phyloP scores from a whole-genome alignment of 2,329 filamentous ascomycete species.

The Ceratocystis huliohia region DNA sequence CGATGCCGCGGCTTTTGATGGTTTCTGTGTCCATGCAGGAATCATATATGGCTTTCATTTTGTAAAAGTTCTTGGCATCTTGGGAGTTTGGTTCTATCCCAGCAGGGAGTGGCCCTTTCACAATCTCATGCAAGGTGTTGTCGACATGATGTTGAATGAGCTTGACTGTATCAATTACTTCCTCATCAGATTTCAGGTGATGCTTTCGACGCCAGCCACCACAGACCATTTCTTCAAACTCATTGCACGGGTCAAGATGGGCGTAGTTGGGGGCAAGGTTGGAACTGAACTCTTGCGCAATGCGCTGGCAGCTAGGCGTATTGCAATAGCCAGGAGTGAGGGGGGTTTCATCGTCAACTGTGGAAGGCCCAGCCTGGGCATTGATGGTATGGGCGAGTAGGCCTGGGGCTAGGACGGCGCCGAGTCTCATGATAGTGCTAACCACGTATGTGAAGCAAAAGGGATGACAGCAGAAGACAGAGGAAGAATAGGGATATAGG shows the following conservation, averaged over 20 bases:
- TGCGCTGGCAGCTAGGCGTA: conserved; percentile 26
- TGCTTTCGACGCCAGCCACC: conserved; percentile 52
- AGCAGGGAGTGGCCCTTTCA: conserved; percentile 45
- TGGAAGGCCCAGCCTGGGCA: not conserved
- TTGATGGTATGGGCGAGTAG: not conserved
- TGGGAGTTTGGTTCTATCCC: conserved; percentile 26
- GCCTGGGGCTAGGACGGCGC: not conserved
- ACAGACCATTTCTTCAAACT: conserved; percentile 56
- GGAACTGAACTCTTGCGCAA: conserved; percentile 26
- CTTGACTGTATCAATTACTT: conserved; percentile 45
- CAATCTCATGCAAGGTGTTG: conserved; percentile 46
- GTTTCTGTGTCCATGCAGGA: conserved; percentile 51
- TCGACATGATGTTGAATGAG: conserved; percentile 50
- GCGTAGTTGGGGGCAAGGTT: conserved; percentile 36
- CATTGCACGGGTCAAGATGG: conserved; percentile 52
- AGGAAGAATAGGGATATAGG: no score
- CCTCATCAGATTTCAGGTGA: conserved; percentile 52
- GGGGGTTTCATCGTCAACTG: not conserved
- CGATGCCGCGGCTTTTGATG: conserved; percentile 42
- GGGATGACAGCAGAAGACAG: no score
- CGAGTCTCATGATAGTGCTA: not conserved
- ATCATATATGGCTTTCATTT: conserved; percentile 50
- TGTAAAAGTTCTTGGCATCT: conserved; percentile 52
- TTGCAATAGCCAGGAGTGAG: conserved; percentile 20
- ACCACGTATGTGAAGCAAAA: no score